Evolutionary conservation across 306 rosid genomes (phyloP).

Genomic region (Cicer arietinum): DNA sequence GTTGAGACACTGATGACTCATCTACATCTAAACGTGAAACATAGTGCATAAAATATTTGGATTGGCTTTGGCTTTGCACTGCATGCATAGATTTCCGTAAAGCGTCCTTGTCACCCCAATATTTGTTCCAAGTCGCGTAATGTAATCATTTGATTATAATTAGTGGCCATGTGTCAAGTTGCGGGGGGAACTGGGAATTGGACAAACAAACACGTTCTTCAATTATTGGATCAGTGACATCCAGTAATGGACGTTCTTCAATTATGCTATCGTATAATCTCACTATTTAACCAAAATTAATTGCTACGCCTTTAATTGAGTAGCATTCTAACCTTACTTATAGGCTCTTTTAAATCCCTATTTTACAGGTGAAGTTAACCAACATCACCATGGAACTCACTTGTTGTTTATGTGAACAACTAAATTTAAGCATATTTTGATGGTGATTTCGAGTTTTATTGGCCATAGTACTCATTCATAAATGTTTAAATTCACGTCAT

Average conservation of each 20-base stretch:
- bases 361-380: conserved; percentile 15
- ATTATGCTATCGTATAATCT: not conserved
- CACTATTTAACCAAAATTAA: not conserved
- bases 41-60: not conserved
- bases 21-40: not conserved
- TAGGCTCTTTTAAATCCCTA: conserved; percentile 10
- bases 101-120: not conserved
- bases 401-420: not conserved
- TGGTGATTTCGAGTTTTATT: too few species aligned
- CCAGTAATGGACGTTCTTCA: not conserved
- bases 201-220: conserved; percentile 44
- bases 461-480: too few species aligned
- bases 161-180: conserved; percentile 32
- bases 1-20: not conserved
- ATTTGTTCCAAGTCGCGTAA: not conserved
- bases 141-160: not conserved
- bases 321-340: conserved; percentile 3
- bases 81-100: conserved; percentile 3
- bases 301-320: not conserved
- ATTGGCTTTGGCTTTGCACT: not conserved
- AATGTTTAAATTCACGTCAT: too few species aligned
- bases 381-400: not conserved
- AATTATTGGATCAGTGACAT: conserved; percentile 30
- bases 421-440: too few species aligned
- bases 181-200: conserved; percentile 33